Evolutionary conservation across 768 basidiomycete genomes (phyloP).

Genomic region (Cystofilobasidium capitatum): DNA sequence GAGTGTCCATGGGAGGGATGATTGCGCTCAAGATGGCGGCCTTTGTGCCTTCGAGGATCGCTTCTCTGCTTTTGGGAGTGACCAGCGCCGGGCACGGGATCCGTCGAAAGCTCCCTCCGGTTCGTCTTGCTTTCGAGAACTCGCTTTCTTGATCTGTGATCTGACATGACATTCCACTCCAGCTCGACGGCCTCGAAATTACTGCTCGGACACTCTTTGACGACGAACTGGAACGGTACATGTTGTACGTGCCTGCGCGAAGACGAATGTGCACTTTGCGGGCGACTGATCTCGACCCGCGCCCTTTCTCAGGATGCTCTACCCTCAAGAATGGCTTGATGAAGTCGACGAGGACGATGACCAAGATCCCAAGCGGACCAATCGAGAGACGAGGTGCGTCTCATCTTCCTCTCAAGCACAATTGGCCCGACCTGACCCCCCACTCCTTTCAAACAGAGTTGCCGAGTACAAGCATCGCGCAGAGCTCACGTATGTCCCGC

Average conservation of each 20-base stretch:
- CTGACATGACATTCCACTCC: neutral
- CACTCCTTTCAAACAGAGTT: neutral
- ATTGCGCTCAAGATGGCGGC: constrained; percentile 50
- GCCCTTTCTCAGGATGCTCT: constrained; percentile 51
- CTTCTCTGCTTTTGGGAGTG: constrained; percentile 56
- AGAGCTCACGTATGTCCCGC: neutral
- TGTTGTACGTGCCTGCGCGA: constrained; percentile 1
- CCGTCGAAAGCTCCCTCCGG: constrained; percentile 55
- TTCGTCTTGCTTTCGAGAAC: constrained; percentile 41
- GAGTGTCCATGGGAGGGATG: constrained; percentile 60
- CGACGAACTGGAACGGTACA: constrained; percentile 24
- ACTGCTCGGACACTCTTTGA: constrained; percentile 18
- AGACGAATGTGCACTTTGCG: constrained; percentile 26
- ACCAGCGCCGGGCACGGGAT: constrained; percentile 51
- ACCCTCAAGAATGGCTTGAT: constrained; percentile 54
- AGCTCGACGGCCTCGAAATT: constrained; percentile 18
- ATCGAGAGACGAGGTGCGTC: constrained; percentile 42
- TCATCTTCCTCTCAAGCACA: too few relatives aligned
- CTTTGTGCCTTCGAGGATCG: constrained; percentile 57
- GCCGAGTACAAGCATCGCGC: constrained; percentile 3
- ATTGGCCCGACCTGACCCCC: too few relatives aligned
- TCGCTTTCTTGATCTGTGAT: neutral
- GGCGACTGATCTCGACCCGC: constrained; percentile 43
- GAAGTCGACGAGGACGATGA: constrained; percentile 47
- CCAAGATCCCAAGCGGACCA: constrained; percentile 48